Evolutionary conservation across 371 early-diverging fungal genomes (phyloP), one percentile per base, ranked within the genome.

Genomic region (Circinella minor): DNA sequence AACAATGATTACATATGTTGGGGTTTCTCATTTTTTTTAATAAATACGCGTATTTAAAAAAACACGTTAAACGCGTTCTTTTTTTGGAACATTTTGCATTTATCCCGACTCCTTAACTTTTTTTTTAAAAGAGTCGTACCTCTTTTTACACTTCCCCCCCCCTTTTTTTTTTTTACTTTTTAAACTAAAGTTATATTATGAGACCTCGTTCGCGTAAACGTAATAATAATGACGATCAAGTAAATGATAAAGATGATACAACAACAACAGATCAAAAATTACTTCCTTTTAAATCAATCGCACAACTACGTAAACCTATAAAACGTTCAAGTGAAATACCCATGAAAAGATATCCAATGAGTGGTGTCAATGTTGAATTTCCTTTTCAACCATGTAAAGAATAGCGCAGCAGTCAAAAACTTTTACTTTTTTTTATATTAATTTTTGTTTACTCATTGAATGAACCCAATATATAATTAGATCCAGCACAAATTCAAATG

Each of bases 401-500:
- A 48, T 27, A 36, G 8, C 5, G 27, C 27, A 48, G 20, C 48
- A 51, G n/a, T 8, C 49, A 49, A 49, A 5, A 51, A 13, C 51
- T n/a, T n/a, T n/a, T 17, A 51, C 1, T 13, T 15, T 51, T 51
- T 13, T 14, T 15, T 47, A 47, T 47, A 15, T 47, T 47, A 15
- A 27, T 27, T 27, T 27, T 43, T 1, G 1, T 9, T 43, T 6
- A 54, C 54, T 15, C 20, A n/a, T 54, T 15, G n/a, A 6, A 13
- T 18, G 8, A 15, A 5, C 15, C 3, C 3, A 54, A 15, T 34
- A 39, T 37, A 20, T 59, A 34, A 59, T 18, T 61, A 85, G 85
- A 88, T 71, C 77, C 79, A 20, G 86, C 89, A 47, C 89, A 88
- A 54, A 70, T 84, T 34, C 86, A 87, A 67, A 86, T 88, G 86